These are phyloP conservation scores for Silene coronaria DNA, from an alignment of 179 eudicot species.

Conservation along the genomic window DNA sequence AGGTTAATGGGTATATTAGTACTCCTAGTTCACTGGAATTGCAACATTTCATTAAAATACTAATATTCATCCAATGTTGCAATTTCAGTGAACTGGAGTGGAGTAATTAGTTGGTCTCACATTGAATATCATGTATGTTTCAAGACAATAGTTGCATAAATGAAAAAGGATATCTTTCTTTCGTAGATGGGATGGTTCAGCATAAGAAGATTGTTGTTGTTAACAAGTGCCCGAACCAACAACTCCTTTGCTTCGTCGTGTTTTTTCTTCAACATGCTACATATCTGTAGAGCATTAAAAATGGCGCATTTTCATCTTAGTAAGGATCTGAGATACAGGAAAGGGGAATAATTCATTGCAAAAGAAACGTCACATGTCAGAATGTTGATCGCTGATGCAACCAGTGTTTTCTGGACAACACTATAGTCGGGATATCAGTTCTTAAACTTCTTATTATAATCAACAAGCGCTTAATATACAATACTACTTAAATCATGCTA, in stretches of 20 bases:
- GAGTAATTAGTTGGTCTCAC: neutral
- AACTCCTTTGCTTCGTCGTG: slow-evolving; percentile 89
- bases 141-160: neutral
- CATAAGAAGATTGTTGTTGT: slow-evolving; percentile 80
- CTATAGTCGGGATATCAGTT: too few relatives aligned
- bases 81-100: too few relatives aligned
- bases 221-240: slow-evolving; percentile 67
- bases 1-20: neutral
- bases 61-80: too few relatives aligned
- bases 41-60: too few relatives aligned
- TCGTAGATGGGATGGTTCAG: slow-evolving; percentile 68
- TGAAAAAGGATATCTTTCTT: slow-evolving; percentile 70
- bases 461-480: neutral
- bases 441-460: too few relatives aligned
- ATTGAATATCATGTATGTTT: neutral
- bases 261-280: slow-evolving; percentile 71
- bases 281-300: slow-evolving; percentile 46
- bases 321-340: neutral
- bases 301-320: neutral
- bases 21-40: too few relatives aligned
- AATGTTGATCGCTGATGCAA: neutral
- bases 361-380: neutral
- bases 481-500: neutral
- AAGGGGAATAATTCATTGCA: neutral
- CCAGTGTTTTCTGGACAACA: neutral